These are phyloP conservation scores for Venturia carpophila DNA, from an alignment of 2,329 filamentous ascomycete species.

Conservation along the genomic window DNA sequence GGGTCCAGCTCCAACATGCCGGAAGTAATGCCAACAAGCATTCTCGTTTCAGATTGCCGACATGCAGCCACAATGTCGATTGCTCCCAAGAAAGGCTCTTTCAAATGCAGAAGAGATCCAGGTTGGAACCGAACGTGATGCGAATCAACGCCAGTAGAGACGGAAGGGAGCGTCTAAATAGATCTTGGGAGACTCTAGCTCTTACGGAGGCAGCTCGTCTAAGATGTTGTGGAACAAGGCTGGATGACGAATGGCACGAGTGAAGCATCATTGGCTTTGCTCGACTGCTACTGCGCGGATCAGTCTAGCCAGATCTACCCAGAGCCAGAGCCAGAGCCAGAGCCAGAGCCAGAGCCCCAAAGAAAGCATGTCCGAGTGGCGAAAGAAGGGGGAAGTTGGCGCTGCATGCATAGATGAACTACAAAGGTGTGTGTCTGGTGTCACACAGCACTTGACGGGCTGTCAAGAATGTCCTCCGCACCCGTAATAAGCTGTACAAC, in stretches of 20 bases:
- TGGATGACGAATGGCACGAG: background rate
- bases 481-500: background rate
- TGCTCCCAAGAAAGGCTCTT: background rate
- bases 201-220: background rate
- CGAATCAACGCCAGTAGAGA: background rate
- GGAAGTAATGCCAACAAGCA: background rate
- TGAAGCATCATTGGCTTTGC: background rate
- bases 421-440: background rate
- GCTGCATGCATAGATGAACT: background rate
- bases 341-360: background rate
- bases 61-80: background rate
- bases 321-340: too few species aligned
- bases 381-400: background rate
- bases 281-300: background rate
- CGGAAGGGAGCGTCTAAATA: background rate
- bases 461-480: background rate
- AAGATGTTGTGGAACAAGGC: background rate
- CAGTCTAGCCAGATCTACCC: background rate
- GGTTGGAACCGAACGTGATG: background rate
- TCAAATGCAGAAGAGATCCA: background rate
- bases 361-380: background rate
- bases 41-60: constrained; percentile 5
- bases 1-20: background rate
- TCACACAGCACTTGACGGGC: background rate
- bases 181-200: background rate